Base-by-base conservation (phyloP, 352 stramenopile genomes). In the Globisporangium rhizosaccharum region DNA sequence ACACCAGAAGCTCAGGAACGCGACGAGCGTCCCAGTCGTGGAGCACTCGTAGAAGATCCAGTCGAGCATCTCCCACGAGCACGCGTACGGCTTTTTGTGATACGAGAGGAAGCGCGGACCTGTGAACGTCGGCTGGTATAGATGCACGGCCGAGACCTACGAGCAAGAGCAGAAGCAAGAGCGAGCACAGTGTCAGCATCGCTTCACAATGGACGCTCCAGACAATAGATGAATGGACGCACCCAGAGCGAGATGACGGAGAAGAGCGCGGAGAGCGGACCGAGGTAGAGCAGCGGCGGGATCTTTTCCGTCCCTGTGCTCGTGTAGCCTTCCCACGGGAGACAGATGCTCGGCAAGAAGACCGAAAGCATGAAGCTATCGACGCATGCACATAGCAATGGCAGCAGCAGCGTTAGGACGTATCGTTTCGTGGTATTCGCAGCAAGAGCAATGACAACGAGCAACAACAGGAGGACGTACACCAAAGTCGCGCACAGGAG, bases 41-140 rank as follows among this genome's bases (percentile, higher is more conserved):
- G 75, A 85, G 20, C 75, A 75, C 53, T 90, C 73, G 56, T 76
- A 83, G 46, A 86, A 78, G 42, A 88, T 72, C 75, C 75, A 85
- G 58, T 86, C 78, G 28, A 88, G 53, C 56, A 86, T 82, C 39
- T 86, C 75, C 78, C 75, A 86, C 42, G 78, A 88, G 26, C 65
- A 79, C 25, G 72, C 62, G n/a, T 68, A 71, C 41, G 77, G 71
- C 8, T 70, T 70, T 57, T 73, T 75, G 23, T 79, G 73, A 51
- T 83, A 72, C 52, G 82, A 68, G 53, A 86, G 48, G 45, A 86
- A 76, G n/a, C 72, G 78, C 49, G 78, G 75, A 20, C 73, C 71
- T 44, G 82, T 78, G 30, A 86, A 79, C 25, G 74, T 76, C 11
- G 73, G 66, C 61, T 82, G 72, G 58, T 85, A 82, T 59, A 78